Base-by-base conservation (phyloP, 2,329 filamentous ascomycete genomes). In the Shiraia sp. region DNA sequence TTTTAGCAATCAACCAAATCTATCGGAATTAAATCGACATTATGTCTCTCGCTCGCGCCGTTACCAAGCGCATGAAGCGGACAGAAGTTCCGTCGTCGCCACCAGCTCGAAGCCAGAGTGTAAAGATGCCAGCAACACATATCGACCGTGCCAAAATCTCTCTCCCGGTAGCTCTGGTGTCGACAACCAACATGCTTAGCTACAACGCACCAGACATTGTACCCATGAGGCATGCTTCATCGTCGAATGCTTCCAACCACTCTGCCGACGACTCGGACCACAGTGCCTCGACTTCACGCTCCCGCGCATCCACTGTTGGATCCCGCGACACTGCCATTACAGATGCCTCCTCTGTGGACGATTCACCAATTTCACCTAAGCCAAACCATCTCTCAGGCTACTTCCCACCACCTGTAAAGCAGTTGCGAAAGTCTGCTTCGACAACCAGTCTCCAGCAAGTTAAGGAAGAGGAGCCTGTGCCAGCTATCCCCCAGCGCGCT, bases 181-280 rank as follows among this genome's bases (percentile, higher is more conserved):
- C 93, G 45, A 96, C 92, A 4, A 97, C 93, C 57, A 99, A 97
- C 72, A 90, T 95, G 81, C 85, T 96, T 40, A 90, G 90, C 6
- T 96, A 96, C 79, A 92, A 92, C 65, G 91, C 93, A 8, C 92
- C 92, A 36, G 87, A 96, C 65, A 84, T 96, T 49, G 75, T 75
- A 31, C 69, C 62, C 35, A 45, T 59, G 37, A 38, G 53, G 26
- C 61, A 70, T 10, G 50, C 53, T 17, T 64, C 71, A 16, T 75
- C 79, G 2, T 72, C 77, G n/a, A 81, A 79, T 75, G 75, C 63
- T 6, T 76, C 63, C 76, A 75, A 57, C 72, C 78, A 79, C 54
- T 87, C 55, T 10, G 82, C 82, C 29, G 84, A 87, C 45, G 88
- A 92, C 51, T 90, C 86, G 4, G 88, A 92, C 56, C 76, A 76